phyloP scores from a whole-genome alignment of 202 grass and related monocot species.

The Miscanthus sacchariflorus region DNA sequence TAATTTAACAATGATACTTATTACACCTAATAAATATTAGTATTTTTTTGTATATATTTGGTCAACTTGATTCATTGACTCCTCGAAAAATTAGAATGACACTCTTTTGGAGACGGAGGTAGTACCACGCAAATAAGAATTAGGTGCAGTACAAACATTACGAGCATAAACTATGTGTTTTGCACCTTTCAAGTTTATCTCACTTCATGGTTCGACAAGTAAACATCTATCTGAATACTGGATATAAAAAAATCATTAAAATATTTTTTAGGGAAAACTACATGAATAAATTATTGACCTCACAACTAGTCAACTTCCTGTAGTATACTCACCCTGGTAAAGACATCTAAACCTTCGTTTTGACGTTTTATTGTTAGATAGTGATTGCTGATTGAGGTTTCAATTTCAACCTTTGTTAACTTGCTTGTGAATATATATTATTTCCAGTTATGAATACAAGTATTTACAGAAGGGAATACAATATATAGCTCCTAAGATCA shows the following conservation, averaged over 20 bases:
- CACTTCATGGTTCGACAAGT: background rate
- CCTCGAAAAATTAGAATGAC: background rate
- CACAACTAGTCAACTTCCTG: background rate
- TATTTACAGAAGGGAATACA: conserved; percentile 3
- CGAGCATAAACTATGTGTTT: conserved; percentile 3
- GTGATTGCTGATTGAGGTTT: conserved; percentile 2
- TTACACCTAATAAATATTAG: background rate
- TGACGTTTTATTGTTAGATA: background rate
- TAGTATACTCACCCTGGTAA: background rate
- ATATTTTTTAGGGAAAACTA: background rate
- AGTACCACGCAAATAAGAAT: background rate
- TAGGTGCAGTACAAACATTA: conserved; percentile 22
- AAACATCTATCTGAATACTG: background rate
- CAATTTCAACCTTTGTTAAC: background rate
- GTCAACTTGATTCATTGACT: background rate
- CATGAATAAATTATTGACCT: conserved; percentile 5
- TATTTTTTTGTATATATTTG: no score
- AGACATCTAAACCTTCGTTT: conserved; percentile 24
- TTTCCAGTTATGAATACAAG: background rate
- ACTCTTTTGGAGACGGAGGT: background rate
- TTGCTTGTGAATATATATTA: background rate
- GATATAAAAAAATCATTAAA: conserved; percentile 30
- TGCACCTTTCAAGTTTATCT: conserved; percentile 10
- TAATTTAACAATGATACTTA: no score
- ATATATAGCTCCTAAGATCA: conserved; percentile 15